Percentiles rank a stretch among this genome's conserved stretches.
These are phyloP conservation scores for Saccharomycopsis capsularis DNA, from an alignment of 805 yeast genomes.

Conservation along the genomic window DNA sequence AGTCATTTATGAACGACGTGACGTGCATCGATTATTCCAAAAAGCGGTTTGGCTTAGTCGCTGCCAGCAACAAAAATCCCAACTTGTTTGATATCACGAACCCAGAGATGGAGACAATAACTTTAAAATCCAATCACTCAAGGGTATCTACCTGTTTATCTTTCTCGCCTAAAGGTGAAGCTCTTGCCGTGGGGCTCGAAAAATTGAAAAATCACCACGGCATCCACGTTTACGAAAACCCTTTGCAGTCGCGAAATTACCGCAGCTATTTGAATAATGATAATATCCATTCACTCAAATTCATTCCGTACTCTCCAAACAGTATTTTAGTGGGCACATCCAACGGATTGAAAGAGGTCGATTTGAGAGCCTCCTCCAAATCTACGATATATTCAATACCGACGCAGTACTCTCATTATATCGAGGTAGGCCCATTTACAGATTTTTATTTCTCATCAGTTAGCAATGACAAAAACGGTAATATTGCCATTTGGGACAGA, in stretches of 20 bases:
- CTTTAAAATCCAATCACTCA: conserved; percentile 1
- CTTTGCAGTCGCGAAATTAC: conserved; percentile 1
- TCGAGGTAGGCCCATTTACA: conserved; percentile 16
- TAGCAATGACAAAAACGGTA: conserved; percentile 13
- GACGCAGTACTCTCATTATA: conserved; percentile 10
- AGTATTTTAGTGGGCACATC: conserved; percentile 9
- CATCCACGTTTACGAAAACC: conserved; percentile 15
- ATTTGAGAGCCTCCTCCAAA: conserved; percentile 1
- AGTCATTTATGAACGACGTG: conserved; percentile 10
- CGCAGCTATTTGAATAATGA: conserved; percentile 9
- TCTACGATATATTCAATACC: background rate
- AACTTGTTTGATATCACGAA: conserved; percentile 7
- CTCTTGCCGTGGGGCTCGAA: conserved; percentile 17
- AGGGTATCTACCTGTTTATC: conserved; percentile 6
- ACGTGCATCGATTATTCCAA: conserved; percentile 13
- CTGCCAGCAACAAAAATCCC: conserved; percentile 11
- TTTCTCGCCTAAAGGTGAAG: background rate
- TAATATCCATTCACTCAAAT: conserved; percentile 10
- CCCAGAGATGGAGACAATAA: conserved; percentile 7
- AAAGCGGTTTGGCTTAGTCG: conserved; percentile 11
- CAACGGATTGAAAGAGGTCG: conserved; percentile 14
- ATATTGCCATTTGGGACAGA: conserved; percentile 20
- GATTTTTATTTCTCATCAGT: conserved; percentile 17
- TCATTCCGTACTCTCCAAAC: background rate
- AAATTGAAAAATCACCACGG: conserved; percentile 10